Percentiles rank a stretch among this genome's conserved stretches.
phyloP scores from a whole-genome alignment of 2,329 filamentous ascomycete species.

The Claviceps maximensis region DNA sequence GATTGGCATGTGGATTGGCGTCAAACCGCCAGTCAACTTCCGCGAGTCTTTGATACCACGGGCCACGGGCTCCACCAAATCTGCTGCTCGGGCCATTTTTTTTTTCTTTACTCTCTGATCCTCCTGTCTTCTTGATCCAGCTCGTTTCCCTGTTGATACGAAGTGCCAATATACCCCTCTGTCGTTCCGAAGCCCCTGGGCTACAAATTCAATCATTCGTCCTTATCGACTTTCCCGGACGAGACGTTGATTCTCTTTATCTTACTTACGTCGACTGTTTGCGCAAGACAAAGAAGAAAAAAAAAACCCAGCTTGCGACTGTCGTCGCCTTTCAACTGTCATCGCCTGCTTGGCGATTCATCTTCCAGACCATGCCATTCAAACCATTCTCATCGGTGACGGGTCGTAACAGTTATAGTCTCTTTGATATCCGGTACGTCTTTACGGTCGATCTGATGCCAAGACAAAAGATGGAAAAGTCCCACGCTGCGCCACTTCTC shows the following conservation, averaged over 20 bases:
- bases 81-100: neutral
- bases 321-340: neutral
- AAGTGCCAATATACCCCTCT: neutral
- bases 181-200: neutral
- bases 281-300: too few species aligned
- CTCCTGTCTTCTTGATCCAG: neutral
- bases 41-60: neutral
- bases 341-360: neutral
- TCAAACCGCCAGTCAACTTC: constrained; percentile 1
- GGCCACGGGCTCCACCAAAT: constrained; percentile 4
- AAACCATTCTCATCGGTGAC: constrained; percentile 41
- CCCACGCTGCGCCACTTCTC: neutral
- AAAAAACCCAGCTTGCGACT: neutral
- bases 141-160: neutral
- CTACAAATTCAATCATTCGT: neutral
- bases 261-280: too few species aligned
- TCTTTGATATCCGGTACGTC: constrained; percentile 46
- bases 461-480: neutral
- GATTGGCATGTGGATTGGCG: constrained; percentile 4
- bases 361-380: constrained; percentile 34
- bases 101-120: neutral
- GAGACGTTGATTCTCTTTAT: neutral
- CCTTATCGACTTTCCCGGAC: neutral
- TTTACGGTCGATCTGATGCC: neutral
- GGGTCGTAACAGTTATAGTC: constrained; percentile 35